Evolutionary conservation across 2,329 filamentous ascomycete genomes (phyloP), one percentile per base, ranked within the genome.

Genomic region (Fusarium domesticum): DNA sequence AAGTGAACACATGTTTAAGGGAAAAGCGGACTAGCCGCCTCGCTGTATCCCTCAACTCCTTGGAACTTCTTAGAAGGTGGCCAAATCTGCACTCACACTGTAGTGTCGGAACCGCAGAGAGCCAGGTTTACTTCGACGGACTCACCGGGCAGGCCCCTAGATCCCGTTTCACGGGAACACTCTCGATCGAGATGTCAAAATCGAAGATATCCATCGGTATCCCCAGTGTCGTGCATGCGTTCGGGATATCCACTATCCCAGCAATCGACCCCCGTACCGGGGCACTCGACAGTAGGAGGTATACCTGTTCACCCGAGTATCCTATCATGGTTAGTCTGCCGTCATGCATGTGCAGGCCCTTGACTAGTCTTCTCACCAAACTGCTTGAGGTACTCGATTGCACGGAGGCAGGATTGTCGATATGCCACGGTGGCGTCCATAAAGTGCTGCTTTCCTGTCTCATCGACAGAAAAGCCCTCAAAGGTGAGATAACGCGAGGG

Each of bases 131-230:
- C 32, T 33, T 39, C 34, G 38, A 39, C 6, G 44, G 48, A 25
- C 23, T 28, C 7, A 59, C 38, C 1, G 57, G 55, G 31, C 57
- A 59, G 17, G 51, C 16, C 8, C 58, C 61, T 15, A 63, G 71
- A 3, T 57, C 47, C 1, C 52, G 40, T 45, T 53, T 59, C 16
- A 77, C 79, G 6, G 76, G 53, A 8, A 73, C 5, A 12, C 33
- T 54, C 73, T 74, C 43, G 76, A 89, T 88, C 36, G 82, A 80
- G 55, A 96, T 92, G 63, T 96, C 90, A 67, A 96, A 95, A 61
- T 93, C 88, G 59, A 96, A 96, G 41, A 96, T 95, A 68, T 96
- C 91, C 75, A 95, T 89, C 1, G 91, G 91, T 42, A 96, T 64
- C 0, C 89, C 90, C 47, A 96, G 72, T 0, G 91, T 96, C 4